These are phyloP conservation scores for Acer saccharum DNA, from an alignment of 345 rosid genomes.

Conservation along the genomic window DNA sequence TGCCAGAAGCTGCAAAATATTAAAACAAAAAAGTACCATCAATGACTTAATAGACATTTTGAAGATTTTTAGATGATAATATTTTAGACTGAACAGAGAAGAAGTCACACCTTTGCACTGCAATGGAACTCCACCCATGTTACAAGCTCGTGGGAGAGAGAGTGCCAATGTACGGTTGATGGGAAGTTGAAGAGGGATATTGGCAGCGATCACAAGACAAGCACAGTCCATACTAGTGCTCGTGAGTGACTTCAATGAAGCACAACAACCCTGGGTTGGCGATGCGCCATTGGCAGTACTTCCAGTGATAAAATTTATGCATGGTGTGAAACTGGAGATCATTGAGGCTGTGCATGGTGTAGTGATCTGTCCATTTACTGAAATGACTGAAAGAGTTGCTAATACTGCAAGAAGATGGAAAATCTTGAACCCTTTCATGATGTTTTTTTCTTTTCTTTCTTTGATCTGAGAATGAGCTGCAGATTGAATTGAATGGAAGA, in stretches of 20 bases:
- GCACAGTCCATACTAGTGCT: conserved; percentile 59
- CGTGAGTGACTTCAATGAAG: conserved; percentile 52
- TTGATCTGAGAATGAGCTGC: neutral
- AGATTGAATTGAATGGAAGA: neutral
- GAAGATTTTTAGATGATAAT: neutral
- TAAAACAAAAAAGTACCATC: neutral
- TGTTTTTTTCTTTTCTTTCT: too few relatives aligned
- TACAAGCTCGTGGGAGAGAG: conserved; percentile 71
- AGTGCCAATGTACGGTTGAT: conserved; percentile 64
- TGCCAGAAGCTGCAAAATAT: conserved; percentile 62
- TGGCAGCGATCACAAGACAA: conserved; percentile 73
- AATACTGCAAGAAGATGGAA: conserved; percentile 27
- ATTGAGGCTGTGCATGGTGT: conserved; percentile 80
- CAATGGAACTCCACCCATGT: conserved; percentile 56
- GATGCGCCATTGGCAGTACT: conserved; percentile 54
- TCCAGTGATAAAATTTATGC: conserved; percentile 77
- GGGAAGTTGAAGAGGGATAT: conserved; percentile 70
- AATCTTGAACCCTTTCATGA: conserved; percentile 28
- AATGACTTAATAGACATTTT: neutral
- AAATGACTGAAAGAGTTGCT: conserved; percentile 26
- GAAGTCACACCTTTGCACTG: conserved; percentile 66
- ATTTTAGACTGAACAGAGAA: neutral
- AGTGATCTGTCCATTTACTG: conserved; percentile 59
- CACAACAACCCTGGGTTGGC: conserved; percentile 70
- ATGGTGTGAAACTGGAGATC: conserved; percentile 82